Percentiles rank a stretch among this genome's conserved stretches.
Evolutionary conservation across 2,329 filamentous ascomycete species (phyloP).

Genomic region (Aspergillus persii): DNA sequence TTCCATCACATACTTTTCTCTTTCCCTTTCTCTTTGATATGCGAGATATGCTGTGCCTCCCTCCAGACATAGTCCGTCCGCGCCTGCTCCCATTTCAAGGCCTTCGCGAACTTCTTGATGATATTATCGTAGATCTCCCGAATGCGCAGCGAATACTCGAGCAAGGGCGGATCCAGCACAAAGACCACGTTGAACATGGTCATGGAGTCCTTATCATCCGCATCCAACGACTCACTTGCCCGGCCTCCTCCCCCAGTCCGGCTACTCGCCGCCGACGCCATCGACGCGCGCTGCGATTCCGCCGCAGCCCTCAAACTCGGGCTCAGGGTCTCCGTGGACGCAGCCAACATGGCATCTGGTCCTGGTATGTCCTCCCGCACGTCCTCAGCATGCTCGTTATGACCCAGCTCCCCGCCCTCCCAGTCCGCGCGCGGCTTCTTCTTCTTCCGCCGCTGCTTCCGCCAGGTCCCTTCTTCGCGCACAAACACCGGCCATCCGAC

Average conservation of each 20-base stretch:
- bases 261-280: slow-evolving; percentile 15
- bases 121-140: slow-evolving; percentile 85
- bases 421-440: slow-evolving; percentile 34
- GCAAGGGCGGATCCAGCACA: slow-evolving; percentile 74
- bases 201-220: slow-evolving; percentile 62
- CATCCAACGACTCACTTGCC: slow-evolving; percentile 25
- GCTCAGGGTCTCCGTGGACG: slow-evolving; percentile 28
- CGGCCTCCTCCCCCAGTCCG: slow-evolving; percentile 18
- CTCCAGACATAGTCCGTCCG: slow-evolving; percentile 87
- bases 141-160: slow-evolving; percentile 70
- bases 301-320: slow-evolving; percentile 20
- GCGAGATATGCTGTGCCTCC: slow-evolving; percentile 79
- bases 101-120: slow-evolving; percentile 88
- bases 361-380: slow-evolving; percentile 29
- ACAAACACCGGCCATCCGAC: slow-evolving; percentile 82
- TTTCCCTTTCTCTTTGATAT: slow-evolving; percentile 76
- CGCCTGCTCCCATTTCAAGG: slow-evolving; percentile 88
- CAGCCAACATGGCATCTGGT: slow-evolving; percentile 29
- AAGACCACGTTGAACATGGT: slow-evolving; percentile 99
- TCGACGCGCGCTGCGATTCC: slow-evolving; percentile 25
- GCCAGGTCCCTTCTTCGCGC: slow-evolving; percentile 73
- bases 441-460: slow-evolving; percentile 58
- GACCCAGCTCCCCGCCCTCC: slow-evolving; percentile 34
- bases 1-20: slow-evolving; percentile 48
- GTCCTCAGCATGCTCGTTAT: slow-evolving; percentile 37